Percentiles rank a stretch among this genome's conserved stretches.
Conservation (phyloP, 202 grass and related monocot species). For the Schoenoplectus triqueter region DNA sequence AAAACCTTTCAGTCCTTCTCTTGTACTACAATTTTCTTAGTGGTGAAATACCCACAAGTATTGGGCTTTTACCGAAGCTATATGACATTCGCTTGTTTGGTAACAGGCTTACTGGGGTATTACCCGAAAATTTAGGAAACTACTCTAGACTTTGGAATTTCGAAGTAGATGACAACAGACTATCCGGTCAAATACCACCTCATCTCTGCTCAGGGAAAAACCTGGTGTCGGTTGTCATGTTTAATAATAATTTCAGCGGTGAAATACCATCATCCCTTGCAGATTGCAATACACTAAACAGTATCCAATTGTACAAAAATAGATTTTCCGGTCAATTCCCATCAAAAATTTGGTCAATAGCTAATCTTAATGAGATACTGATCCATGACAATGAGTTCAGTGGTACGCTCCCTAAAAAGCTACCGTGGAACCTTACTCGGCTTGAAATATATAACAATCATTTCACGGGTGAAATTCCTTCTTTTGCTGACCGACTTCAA, state of each 20-base stretch:
- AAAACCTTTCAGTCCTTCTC: slow-evolving; percentile 40
- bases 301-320: slow-evolving; percentile 64
- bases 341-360: slow-evolving; percentile 56
- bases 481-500: not conserved
- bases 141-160: slow-evolving; percentile 61
- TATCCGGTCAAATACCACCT: slow-evolving; percentile 52
- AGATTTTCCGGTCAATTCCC: slow-evolving; percentile 54
- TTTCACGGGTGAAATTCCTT: slow-evolving; percentile 60
- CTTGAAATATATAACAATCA: slow-evolving; percentile 66
- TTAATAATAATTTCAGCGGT: slow-evolving; percentile 71
- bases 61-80: slow-evolving; percentile 52
- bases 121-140: slow-evolving; percentile 66
- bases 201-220: slow-evolving; percentile 49
- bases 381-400: slow-evolving; percentile 76
- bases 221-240: slow-evolving; percentile 49
- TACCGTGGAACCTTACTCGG: slow-evolving; percentile 40
- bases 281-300: slow-evolving; percentile 41
- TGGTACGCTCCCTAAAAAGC: slow-evolving; percentile 44
- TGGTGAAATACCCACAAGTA: slow-evolving; percentile 58
- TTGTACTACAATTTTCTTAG: slow-evolving; percentile 59
- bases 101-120: slow-evolving; percentile 59
- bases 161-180: slow-evolving; percentile 55
- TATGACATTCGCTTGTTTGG: slow-evolving; percentile 45
- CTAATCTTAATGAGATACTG: slow-evolving; percentile 45
- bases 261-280: slow-evolving; percentile 44